phyloP scores from a whole-genome alignment of 257 asterid species.

The Ilex asprella region DNA sequence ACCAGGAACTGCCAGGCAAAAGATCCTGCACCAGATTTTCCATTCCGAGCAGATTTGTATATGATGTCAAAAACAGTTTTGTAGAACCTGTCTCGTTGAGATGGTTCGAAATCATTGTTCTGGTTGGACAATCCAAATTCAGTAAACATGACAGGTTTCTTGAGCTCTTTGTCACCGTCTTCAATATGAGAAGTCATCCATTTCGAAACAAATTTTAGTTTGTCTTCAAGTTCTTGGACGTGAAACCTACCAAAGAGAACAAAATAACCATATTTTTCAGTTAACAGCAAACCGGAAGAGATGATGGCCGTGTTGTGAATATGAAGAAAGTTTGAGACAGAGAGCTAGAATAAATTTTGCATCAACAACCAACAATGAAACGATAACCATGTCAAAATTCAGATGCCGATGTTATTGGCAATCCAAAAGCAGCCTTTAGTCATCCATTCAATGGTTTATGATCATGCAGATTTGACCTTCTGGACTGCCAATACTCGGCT shows the following conservation, averaged over 20 bases:
- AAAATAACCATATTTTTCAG: not conserved
- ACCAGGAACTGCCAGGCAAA: constrained; percentile 91
- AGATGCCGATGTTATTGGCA: too few species aligned
- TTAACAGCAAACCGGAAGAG: not conserved
- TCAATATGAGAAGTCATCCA: constrained; percentile 99
- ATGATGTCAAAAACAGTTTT: constrained; percentile 63
- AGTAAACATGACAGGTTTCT: constrained; percentile 77
- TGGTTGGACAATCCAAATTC: constrained; percentile 80
- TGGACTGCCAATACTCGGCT: too few species aligned
- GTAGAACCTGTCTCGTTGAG: constrained; percentile 61
- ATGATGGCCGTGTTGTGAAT: too few species aligned
- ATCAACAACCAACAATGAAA: not conserved
- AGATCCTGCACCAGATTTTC: constrained; percentile 74
- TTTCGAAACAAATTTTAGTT: constrained; percentile 58
- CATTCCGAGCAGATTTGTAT: constrained; percentile 63
- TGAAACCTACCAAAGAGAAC: constrained; percentile 54
- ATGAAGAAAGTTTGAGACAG: not conserved
- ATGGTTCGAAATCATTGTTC: constrained; percentile 60
- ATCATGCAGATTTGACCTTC: too few species aligned
- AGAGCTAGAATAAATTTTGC: constrained; percentile 2
- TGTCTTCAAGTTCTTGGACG: constrained; percentile 59
- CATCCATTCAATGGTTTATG: too few species aligned
- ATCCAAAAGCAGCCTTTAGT: too few species aligned
- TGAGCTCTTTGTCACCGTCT: constrained; percentile 90
- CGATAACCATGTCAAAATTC: not conserved